Evolutionary conservation across 192 early-diverging fungal genomes (phyloP).

Genomic region (Coemansia sp.): DNA sequence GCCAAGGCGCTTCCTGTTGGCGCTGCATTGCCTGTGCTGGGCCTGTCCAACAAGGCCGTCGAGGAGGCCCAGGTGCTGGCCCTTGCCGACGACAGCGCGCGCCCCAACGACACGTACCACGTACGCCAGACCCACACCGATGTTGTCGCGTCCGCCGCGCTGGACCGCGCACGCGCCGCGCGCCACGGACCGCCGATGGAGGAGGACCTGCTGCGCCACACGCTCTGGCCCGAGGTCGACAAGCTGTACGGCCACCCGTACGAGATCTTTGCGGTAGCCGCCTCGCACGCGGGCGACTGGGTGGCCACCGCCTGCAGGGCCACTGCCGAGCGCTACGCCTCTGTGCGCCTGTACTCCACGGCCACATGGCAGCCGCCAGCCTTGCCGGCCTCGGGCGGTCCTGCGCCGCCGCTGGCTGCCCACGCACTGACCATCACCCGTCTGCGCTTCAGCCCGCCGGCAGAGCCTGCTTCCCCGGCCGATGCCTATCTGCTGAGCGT

Average conservation of each 20-base stretch:
- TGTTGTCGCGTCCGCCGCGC: slow-evolving; percentile 51
- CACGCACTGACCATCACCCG: slow-evolving; percentile 87
- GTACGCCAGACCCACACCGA: slow-evolving; percentile 60
- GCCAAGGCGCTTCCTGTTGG: slow-evolving; percentile 59
- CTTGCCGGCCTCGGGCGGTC: not conserved
- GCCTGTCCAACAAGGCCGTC: slow-evolving; percentile 95
- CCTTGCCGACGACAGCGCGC: not conserved
- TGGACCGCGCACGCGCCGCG: slow-evolving; percentile 19
- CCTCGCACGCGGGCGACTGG: slow-evolving; percentile 64
- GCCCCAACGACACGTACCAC: slow-evolving; percentile 56
- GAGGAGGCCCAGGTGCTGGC: slow-evolving; percentile 46
- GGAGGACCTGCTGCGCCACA: slow-evolving; percentile 83
- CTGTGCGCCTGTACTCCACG: slow-evolving; percentile 38
- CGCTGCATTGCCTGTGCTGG: slow-evolving; percentile 82
- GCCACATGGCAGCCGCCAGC: slow-evolving; percentile 32
- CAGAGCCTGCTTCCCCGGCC: not conserved
- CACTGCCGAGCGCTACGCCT: slow-evolving; percentile 27
- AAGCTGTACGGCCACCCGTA: slow-evolving; percentile 98
- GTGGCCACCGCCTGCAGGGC: slow-evolving; percentile 65
- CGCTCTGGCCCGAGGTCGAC: slow-evolving; percentile 94
- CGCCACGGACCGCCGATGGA: slow-evolving; percentile 74
- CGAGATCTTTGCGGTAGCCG: slow-evolving; percentile 81
- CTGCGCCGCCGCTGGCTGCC: slow-evolving; percentile 59
- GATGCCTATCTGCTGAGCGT: slow-evolving; percentile 73
- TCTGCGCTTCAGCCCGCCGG: slow-evolving; percentile 71